phyloP scores from a whole-genome alignment of 225 moss, liverwort and hornwort genomes.

The Lunularia cruciata region DNA sequence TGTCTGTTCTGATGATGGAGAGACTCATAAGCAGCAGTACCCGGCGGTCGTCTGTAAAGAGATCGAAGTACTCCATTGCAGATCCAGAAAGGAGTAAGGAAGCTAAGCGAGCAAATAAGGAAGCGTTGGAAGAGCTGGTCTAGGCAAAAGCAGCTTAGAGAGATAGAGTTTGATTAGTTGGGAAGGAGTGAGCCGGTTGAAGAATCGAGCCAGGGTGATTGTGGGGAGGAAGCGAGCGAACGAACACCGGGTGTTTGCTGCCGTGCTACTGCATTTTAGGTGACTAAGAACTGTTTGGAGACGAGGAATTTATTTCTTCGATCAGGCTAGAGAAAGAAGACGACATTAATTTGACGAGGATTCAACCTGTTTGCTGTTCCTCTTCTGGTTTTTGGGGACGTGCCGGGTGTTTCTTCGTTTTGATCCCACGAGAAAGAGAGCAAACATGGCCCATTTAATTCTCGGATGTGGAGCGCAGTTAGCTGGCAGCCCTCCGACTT shows the following conservation, averaged over 20 bases:
- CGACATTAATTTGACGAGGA: background rate
- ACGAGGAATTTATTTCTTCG: background rate
- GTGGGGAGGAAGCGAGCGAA: background rate
- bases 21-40: slow-evolving; percentile 11
- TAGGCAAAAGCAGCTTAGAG: background rate
- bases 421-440: background rate
- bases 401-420: background rate
- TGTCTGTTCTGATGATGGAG: slow-evolving; percentile 1
- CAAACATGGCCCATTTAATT: slow-evolving; percentile 23
- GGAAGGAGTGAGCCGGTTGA: too few relatives aligned
- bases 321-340: too few relatives aligned
- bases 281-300: background rate
- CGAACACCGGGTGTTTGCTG: background rate
- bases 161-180: background rate
- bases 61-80: background rate
- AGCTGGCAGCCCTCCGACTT: slow-evolving; percentile 17
- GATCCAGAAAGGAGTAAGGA: background rate
- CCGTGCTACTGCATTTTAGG: background rate
- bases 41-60: background rate
- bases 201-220: too few relatives aligned
- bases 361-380: background rate
- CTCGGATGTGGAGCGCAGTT: slow-evolving; percentile 17
- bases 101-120: background rate
- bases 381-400: too few relatives aligned
- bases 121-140: background rate